Percentiles rank a stretch among this genome's conserved stretches.
These are phyloP conservation scores for Radiomyces spectabilis DNA, from an alignment of 192 early-diverging fungal species.

Conservation along the genomic window DNA sequence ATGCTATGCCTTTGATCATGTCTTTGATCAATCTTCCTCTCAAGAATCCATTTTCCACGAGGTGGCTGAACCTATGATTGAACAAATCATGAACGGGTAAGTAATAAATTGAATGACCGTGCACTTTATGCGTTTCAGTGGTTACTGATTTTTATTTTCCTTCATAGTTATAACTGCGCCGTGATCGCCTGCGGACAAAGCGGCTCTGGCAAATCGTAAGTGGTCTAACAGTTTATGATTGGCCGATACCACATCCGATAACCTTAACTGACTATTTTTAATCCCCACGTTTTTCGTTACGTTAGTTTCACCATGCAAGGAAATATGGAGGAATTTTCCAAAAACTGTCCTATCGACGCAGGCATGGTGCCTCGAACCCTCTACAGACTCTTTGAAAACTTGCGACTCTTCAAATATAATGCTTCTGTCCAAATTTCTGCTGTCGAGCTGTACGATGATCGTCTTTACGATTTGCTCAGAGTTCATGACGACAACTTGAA, in stretches of 20 bases:
- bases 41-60: constrained; percentile 80
- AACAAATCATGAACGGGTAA: constrained; percentile 62
- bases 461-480: constrained; percentile 79
- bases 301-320: constrained; percentile 92
- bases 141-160: no score
- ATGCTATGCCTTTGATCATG: constrained; percentile 84
- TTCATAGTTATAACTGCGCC: constrained; percentile 75
- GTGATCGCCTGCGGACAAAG: constrained; percentile 87
- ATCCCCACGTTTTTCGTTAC: no score
- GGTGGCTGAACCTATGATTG: constrained; percentile 72
- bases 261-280: no score
- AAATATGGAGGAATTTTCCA: constrained; percentile 56
- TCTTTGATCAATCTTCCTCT: constrained; percentile 67
- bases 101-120: no score
- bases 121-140: background rate
- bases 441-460: constrained; percentile 95
- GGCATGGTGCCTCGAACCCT: constrained; percentile 91
- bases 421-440: constrained; percentile 82
- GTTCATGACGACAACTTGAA: no score
- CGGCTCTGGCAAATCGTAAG: constrained; percentile 88
- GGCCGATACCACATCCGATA: no score
- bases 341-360: constrained; percentile 51
- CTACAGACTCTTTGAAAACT: constrained; percentile 64
- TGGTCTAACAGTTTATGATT: no score
- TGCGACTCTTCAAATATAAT: constrained; percentile 64